Base-by-base conservation (phyloP, 805 yeast genomes). In the Pichia kluyveri region DNA sequence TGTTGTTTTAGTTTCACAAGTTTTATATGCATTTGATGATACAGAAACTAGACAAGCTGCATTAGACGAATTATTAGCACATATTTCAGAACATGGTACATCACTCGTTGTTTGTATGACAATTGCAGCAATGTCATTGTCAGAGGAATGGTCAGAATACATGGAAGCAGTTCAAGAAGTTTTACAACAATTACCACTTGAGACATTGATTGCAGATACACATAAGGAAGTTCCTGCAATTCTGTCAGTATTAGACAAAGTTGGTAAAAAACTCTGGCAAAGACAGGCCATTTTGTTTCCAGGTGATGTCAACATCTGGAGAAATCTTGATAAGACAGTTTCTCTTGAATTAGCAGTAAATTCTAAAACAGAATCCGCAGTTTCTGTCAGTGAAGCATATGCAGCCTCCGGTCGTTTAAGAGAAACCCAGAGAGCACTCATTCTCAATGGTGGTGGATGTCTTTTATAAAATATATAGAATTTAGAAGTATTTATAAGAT, bases 21-120 rank as follows among this genome's bases (percentile, higher is more conserved):
- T 90, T 0, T 69, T 93, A 44, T 84, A 83, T 68, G 86, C 87
- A 2, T 77, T 77, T 48, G 84, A 80, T n/a, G 76, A 80, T 0
- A 79, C 76, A n/a, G 93, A 85, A 6, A 80, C 93, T 1, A 82
- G 79, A 50, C 83, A 80, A 53, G 90, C 89, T 1, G 96, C 97
- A 0, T 59, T 86, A 42, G 96, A 89, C 56, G 96, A 88, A 62
- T 65, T 91, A 41, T 83, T 85, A 55, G 72, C 75, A 26, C 79
- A 73, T 56, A 77, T 89, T 39, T 82, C 76, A 51, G 69, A 67
- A 5, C 63, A 75, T 48, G 96, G 95, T 0, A 70, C 85, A 1
- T 79, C 89, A 3, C 65, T 87, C 42, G 58, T 79, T 26, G 79
- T 86, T 2, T 82, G 86, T 0, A 64, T 90, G 50, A 77, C 88